These are phyloP conservation scores for Bipolaris bicolor DNA, from an alignment of 2,329 filamentous ascomycete genomes.

Conservation along the genomic window DNA sequence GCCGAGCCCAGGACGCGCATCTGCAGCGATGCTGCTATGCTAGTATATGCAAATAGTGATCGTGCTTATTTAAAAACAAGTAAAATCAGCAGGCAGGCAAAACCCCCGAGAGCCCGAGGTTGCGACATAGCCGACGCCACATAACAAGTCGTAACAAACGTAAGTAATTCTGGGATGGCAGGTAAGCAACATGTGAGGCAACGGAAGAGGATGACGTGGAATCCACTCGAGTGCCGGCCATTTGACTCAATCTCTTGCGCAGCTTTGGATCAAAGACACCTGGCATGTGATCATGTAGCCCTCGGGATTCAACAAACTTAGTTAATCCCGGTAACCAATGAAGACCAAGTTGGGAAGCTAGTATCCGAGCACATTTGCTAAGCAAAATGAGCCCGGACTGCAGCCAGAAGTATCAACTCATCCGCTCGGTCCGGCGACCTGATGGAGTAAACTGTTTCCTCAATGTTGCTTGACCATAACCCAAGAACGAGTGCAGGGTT, in stretches of 20 bases:
- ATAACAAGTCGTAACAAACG: neutral
- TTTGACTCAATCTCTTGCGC: neutral
- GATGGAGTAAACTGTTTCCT: neutral
- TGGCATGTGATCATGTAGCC: neutral
- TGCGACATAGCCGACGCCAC: neutral
- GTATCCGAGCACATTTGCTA: neutral
- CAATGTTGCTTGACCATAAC: constrained; percentile 2
- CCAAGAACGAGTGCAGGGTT: neutral
- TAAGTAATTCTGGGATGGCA: neutral
- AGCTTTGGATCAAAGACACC: neutral
- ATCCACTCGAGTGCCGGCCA: neutral
- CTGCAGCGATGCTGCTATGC: constrained; percentile 4
- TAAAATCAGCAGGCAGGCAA: constrained; percentile 1
- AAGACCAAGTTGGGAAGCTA: neutral
- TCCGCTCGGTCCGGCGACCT: constrained; percentile 1
- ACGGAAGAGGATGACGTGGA: constrained; percentile 1
- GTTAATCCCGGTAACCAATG: neutral
- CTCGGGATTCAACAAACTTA: neutral
- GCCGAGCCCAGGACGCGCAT: constrained; percentile 2
- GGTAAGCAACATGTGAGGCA: constrained; percentile 1
- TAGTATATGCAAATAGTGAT: constrained; percentile 1
- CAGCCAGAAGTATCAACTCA: neutral
- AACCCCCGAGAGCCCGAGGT: neutral
- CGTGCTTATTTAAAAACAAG: neutral
- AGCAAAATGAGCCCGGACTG: neutral